Percentiles rank a stretch among this genome's conserved stretches.
phyloP scores from a whole-genome alignment of 306 rosid genomes.

The Cyclanthera cordifolia region DNA sequence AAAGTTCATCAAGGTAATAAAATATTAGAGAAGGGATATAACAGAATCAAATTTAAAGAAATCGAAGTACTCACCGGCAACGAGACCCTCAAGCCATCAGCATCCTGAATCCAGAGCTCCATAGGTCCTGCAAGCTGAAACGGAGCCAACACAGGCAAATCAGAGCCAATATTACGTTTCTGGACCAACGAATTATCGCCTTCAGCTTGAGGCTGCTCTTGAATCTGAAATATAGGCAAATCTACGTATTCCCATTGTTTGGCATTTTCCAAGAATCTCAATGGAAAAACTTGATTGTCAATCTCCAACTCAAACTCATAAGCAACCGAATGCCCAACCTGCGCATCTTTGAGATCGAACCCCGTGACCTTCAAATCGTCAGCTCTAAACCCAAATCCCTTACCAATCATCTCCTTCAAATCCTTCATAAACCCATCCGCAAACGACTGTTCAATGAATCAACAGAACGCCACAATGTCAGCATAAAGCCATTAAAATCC shows the following conservation, averaged over 20 bases:
- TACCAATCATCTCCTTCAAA: conserved; percentile 65
- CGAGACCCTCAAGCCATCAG: conserved; percentile 62
- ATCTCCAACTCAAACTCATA: conserved; percentile 75
- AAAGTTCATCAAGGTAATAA: not conserved
- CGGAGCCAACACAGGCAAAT: conserved; percentile 70
- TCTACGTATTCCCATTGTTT: conserved; percentile 83
- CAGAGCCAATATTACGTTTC: conserved; percentile 21
- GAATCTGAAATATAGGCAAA: conserved; percentile 62
- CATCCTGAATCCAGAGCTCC: conserved; percentile 96
- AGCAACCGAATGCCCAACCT: conserved; percentile 73
- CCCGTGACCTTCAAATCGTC: conserved; percentile 66
- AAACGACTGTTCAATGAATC: not conserved
- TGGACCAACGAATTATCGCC: conserved; percentile 31
- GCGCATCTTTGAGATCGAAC: conserved; percentile 66
- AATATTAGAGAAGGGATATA: not conserved
- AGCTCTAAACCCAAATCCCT: conserved; percentile 52
- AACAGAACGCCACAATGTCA: not conserved
- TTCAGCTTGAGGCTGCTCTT: conserved; percentile 19
- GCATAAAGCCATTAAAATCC: not conserved
- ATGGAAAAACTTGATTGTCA: conserved; percentile 55
- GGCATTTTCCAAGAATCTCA: conserved; percentile 73
- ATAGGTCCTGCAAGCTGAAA: conserved; percentile 93
- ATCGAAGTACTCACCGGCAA: conserved; percentile 51
- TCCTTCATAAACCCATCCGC: conserved; percentile 32
- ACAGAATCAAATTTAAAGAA: not conserved